These are phyloP conservation scores for Stachybotrys chartarum DNA, from an alignment of 2,329 filamentous ascomycete species.

Conservation along the genomic window DNA sequence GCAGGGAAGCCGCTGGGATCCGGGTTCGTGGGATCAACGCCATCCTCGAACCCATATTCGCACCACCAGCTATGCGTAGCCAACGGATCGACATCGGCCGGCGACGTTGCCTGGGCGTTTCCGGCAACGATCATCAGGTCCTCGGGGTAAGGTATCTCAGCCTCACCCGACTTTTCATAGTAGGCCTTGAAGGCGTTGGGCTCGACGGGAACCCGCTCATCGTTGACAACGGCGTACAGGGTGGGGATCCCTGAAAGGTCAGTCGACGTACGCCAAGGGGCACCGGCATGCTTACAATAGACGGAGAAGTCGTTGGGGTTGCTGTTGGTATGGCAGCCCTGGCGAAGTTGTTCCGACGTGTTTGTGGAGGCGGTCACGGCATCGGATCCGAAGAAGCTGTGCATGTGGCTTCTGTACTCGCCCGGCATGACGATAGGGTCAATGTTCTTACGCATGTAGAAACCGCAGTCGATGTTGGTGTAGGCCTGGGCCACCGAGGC, in stretches of 20 bases:
- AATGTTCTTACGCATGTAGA: slow-evolving; percentile 20
- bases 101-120: neutral
- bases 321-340: neutral
- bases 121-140: neutral
- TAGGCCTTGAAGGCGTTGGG: neutral
- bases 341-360: neutral
- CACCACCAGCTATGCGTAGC: slow-evolving; percentile 3
- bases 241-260: slow-evolving; percentile 1
- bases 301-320: neutral
- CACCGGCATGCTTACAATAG: slow-evolving; percentile 7
- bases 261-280: slow-evolving; percentile 1
- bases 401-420: slow-evolving; percentile 19
- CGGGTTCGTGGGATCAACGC: slow-evolving; percentile 5
- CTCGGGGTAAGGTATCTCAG: neutral
- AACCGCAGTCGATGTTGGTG: slow-evolving; percentile 12
- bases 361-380: slow-evolving; percentile 8
- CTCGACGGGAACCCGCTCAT: neutral
- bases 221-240: slow-evolving; percentile 2
- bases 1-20: slow-evolving; percentile 19
- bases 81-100: slow-evolving; percentile 8
- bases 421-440: slow-evolving; percentile 18
- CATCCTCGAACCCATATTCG: neutral
- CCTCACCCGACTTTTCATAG: neutral
- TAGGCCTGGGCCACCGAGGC: slow-evolving; percentile 11
- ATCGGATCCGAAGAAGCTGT: slow-evolving; percentile 22